Evolutionary conservation across 2,329 filamentous ascomycete genomes (phyloP).

Genomic region (Cyanodermella asteris): DNA sequence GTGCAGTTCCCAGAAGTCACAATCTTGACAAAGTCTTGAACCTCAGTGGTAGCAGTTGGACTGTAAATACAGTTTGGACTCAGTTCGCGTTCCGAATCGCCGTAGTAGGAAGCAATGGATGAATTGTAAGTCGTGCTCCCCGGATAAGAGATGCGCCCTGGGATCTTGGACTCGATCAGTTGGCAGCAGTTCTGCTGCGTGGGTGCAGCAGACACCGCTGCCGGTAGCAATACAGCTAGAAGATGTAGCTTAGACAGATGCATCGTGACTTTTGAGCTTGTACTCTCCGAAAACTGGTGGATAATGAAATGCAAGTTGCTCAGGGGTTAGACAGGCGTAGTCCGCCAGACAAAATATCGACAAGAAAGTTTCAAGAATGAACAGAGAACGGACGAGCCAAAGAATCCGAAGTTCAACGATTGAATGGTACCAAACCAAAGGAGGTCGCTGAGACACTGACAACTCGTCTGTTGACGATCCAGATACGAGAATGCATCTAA

Average conservation of each 20-base stretch:
- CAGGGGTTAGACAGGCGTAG: neutral
- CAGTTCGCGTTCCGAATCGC: neutral
- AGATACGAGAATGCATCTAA: too few species aligned
- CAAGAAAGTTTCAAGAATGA: neutral
- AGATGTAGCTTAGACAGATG: conserved; percentile 1
- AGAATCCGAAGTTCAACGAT: neutral
- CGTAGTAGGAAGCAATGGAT: neutral
- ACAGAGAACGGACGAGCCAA: neutral
- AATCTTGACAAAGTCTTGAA: neutral
- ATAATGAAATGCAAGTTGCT: too few species aligned
- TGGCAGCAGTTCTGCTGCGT: conserved; percentile 1
- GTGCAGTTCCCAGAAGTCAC: neutral
- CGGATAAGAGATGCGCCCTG: neutral
- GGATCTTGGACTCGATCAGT: neutral
- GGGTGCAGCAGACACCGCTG: neutral
- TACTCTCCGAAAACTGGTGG: too few species aligned
- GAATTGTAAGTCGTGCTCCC: neutral
- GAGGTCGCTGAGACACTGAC: neutral
- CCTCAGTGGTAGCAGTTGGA: neutral
- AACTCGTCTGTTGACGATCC: neutral
- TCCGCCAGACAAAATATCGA: neutral
- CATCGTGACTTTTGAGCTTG: neutral
- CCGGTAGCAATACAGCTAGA: neutral
- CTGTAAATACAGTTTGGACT: conserved; percentile 1
- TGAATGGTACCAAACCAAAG: neutral